phyloP scores from a whole-genome alignment of 192 early-diverging fungal genomes.

The Linnemannia schmuckeri region DNA sequence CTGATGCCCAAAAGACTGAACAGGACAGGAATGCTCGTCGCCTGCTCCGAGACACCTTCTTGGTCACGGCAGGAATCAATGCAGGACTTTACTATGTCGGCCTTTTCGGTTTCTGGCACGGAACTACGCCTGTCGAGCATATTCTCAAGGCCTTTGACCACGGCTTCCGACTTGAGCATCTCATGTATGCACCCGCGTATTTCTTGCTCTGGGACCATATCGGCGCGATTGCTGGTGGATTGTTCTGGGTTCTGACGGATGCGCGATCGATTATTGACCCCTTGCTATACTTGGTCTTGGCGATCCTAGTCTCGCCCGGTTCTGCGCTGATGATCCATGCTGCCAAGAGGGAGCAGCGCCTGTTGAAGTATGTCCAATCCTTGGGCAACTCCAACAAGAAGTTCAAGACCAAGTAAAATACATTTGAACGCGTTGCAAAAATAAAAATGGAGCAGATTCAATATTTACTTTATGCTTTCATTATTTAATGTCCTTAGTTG shows the following conservation, averaged over 20 bases:
- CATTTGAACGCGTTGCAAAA: background rate
- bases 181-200: conserved; percentile 10
- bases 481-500: background rate
- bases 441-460: background rate
- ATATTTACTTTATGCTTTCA: conserved; percentile 2
- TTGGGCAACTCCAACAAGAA: conserved; percentile 6
- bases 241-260: conserved; percentile 16
- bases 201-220: conserved; percentile 16
- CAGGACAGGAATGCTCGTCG: background rate
- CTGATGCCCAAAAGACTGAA: background rate
- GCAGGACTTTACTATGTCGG: background rate
- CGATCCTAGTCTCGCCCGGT: conserved; percentile 3
- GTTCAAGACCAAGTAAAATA: background rate
- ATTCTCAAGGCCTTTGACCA: background rate
- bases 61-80: conserved; percentile 4
- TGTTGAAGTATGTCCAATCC: conserved; percentile 4
- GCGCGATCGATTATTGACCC: background rate
- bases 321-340: conserved; percentile 16
- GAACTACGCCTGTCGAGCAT: background rate
- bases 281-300: background rate
- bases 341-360: conserved; percentile 9
- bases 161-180: conserved; percentile 12
- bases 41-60: background rate
- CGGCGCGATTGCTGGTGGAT: conserved; percentile 8
- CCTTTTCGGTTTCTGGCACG: background rate